These are phyloP conservation scores for Tylopilus sp. DNA, from an alignment of 1,284 basidiomycete species.

Conservation along the genomic window DNA sequence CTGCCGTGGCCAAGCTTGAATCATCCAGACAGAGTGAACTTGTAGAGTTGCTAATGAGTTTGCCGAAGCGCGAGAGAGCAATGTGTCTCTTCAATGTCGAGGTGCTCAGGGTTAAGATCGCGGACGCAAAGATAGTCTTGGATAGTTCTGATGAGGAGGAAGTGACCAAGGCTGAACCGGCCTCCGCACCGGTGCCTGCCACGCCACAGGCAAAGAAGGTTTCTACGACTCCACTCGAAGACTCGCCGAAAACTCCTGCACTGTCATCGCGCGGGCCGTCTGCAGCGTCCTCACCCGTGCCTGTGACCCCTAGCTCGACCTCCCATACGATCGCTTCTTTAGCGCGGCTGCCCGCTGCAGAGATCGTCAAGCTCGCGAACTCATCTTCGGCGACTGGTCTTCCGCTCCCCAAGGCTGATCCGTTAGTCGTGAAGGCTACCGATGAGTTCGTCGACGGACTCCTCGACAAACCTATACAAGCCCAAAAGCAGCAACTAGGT, in stretches of 20 bases:
- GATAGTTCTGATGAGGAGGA: conserved; percentile 64
- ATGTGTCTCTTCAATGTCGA: conserved; percentile 88
- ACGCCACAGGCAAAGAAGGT: conserved; percentile 63
- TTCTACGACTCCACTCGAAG: conserved; percentile 38
- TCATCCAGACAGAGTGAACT: conserved; percentile 53
- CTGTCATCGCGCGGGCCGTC: conserved; percentile 69
- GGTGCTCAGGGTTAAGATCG: conserved; percentile 71
- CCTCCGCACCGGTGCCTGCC: conserved; percentile 36
- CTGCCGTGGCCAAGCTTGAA: conserved; percentile 64
- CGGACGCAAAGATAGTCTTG: conserved; percentile 77
- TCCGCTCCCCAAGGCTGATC: conserved; percentile 68
- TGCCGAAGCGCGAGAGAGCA: conserved; percentile 84
- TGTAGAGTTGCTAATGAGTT: conserved; percentile 75
- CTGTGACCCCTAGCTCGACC: conserved; percentile 45
- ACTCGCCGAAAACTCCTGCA: conserved; percentile 67
- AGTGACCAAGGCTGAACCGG: conserved; percentile 31
- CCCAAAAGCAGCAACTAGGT: conserved; percentile 80
- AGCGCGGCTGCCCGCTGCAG: conserved; percentile 62
- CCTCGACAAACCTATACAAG: conserved; percentile 54
- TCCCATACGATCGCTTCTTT: conserved; percentile 56
- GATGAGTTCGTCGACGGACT: conserved; percentile 76
- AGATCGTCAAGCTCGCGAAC: conserved; percentile 63
- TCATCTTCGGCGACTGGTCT: conserved; percentile 55
- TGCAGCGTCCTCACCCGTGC: conserved; percentile 63
- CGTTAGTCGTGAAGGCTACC: conserved; percentile 64